Conservation (phyloP, 1,284 basidiomycete species). For the Afroboletus lepidellus region DNA sequence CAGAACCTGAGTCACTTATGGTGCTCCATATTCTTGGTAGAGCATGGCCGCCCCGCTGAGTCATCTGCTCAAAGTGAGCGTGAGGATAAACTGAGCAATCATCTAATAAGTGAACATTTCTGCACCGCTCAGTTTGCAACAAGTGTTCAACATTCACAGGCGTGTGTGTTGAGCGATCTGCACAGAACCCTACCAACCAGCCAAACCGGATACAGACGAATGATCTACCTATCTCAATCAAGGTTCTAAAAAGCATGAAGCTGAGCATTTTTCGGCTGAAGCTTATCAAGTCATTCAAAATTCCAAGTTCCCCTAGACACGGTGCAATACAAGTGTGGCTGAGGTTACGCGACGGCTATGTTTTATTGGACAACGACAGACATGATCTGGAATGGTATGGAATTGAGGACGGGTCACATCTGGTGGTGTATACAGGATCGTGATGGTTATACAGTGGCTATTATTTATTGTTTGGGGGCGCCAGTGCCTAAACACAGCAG, state of each 20-base stretch:
- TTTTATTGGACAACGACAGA: conserved; percentile 46
- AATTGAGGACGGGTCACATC: conserved; percentile 55
- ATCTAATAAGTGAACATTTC: conserved; percentile 54
- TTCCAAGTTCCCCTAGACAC: conserved; percentile 8
- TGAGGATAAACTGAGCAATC: conserved; percentile 58
- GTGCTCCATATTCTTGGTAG: conserved; percentile 36
- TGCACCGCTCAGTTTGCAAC: background rate
- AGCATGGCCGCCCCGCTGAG: conserved; percentile 58
- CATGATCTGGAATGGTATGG: conserved; percentile 70
- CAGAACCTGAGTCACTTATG: conserved; percentile 1
- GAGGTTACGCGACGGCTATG: conserved; percentile 49
- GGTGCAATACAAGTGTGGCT: conserved; percentile 51
- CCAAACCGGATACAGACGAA: conserved; percentile 4
- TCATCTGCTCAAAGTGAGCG: conserved; percentile 29
- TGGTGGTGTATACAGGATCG: conserved; percentile 38
- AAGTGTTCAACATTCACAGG: conserved; percentile 32
- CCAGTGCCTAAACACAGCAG: conserved; percentile 11
- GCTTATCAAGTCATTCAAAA: conserved; percentile 46
- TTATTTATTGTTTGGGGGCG: background rate
- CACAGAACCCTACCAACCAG: conserved; percentile 17
- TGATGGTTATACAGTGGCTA: conserved; percentile 3
- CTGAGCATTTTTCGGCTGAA: conserved; percentile 56
- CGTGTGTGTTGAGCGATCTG: conserved; percentile 36
- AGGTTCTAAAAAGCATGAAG: conserved; percentile 65
- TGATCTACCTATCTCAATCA: conserved; percentile 38